Evolutionary conservation across 2,329 filamentous ascomycete genomes (phyloP), one percentile per base, ranked within the genome.

Genomic region (Mycosphaerella sp.): DNA sequence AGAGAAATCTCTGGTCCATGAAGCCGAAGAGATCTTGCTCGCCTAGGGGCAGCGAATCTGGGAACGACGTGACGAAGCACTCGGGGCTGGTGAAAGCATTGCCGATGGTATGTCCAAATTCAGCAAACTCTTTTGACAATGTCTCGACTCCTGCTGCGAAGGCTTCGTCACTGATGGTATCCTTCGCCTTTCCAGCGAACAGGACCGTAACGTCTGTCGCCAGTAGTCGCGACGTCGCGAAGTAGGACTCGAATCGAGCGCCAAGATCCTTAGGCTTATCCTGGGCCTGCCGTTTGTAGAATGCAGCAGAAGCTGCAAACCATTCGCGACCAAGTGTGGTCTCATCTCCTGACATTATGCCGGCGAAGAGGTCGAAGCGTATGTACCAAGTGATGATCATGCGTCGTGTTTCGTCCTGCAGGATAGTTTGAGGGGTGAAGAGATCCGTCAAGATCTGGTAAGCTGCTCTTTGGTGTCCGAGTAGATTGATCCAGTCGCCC

Each of bases 401-500:
- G 27, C 86, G 80, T 27, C 85, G 80, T 12, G 86, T 78, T 3
- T 85, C 76, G 8, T 84, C 86, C 57, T 86, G 75, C 72, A 85
- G 82, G 39, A 87, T 81, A 0, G 82, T 85, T 55, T 89, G 75
- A 0, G 89, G 87, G 0, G 83, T 89, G 65, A 89, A 90, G 0
- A 96, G 72, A 39, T 85, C 80, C 1, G 79, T 85, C 41, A 97
- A 73, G 61, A 97, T 85, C 57, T 88, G 82, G 64, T 86, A 81
- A 0, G 93, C 93, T 9, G 91, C 93, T 65, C 86, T 89, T 67
- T 96, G 90, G 66, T 97, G 93, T 17, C 89, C 87, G 70, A 93
- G 85, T 13, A 97, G 75, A 62, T 94, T 96, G 47, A 94, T 82
- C 89, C 89, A 97, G 66, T 98, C 93, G 10, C 93, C 93, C 41